Conservation (phyloP, 139 green algal species). For the Chlorella sorokiniana region DNA sequence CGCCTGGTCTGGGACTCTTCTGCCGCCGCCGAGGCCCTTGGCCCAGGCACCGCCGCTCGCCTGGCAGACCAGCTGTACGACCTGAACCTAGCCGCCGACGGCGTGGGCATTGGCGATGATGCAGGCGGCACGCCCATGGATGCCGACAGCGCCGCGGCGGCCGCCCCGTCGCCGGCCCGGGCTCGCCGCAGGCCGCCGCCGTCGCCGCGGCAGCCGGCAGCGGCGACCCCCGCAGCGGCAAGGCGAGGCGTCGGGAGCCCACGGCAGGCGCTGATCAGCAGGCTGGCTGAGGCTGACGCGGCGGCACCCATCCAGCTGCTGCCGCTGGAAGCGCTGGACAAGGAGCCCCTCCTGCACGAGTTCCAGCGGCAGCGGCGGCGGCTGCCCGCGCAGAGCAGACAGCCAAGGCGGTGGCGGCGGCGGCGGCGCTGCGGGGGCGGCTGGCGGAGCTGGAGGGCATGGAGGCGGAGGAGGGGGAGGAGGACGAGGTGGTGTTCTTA, state of each 20-base stretch:
- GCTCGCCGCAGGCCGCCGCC: not conserved
- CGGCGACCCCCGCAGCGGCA: not conserved
- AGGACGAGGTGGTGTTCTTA: not conserved
- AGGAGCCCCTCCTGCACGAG: conserved; percentile 3
- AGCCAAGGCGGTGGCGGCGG: conserved; percentile 9
- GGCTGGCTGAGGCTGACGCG: not conserved
- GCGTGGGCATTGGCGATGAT: not conserved
- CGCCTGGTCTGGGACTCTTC: no score
- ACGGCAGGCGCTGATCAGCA: not conserved
- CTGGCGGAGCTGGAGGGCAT: not conserved
- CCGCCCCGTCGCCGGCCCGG: not conserved
- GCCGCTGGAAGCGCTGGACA: not conserved
- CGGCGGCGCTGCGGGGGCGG: not conserved
- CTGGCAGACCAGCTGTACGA: not conserved
- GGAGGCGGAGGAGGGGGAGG: not conserved
- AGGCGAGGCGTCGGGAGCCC: no score
- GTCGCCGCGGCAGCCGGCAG: not conserved
- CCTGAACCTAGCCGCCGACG: not conserved
- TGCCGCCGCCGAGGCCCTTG: no score
- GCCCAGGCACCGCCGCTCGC: no score
- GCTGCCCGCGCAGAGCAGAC: not conserved
- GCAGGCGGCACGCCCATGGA: not conserved
- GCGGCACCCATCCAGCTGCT: conserved; percentile 11
- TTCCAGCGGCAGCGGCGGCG: conserved; percentile 18
- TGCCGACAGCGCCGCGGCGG: not conserved